Evolutionary conservation across 352 stramenopile species (phyloP), one percentile per base, ranked within the genome.

Genomic region (Globisporangium takayamanum): DNA sequence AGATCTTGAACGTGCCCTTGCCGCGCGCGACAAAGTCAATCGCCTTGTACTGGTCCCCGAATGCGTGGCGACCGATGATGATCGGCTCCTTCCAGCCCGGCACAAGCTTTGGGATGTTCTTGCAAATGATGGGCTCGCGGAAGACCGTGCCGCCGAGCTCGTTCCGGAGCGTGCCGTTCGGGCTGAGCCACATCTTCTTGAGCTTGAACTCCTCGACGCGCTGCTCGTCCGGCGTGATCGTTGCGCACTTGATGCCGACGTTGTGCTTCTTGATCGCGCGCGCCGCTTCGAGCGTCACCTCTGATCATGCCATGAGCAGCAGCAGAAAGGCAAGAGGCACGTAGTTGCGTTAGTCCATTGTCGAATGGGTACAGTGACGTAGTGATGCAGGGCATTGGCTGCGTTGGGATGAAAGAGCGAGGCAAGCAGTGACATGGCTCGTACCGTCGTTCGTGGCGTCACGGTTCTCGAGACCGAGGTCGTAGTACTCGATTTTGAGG

Each of bases 161-260:
- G 64, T 94, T 94, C 51, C 87, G 87, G 45, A 96, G 69, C 50
- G 87, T 96, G 57, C 87, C 85, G 67, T 96, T 95, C 33, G 85
- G 85, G 52, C 70, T 84, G 25, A 78, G 69, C 80, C 81, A 92
- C 81, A 92, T 92, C 64, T 92, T 83, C 77, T 92, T 90, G 55
- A 92, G 76, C 15, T 75, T 72, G 64, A 92, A 92, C 63, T 96
- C 87, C 30, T 80, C 68, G 26, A 95, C 80, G 39, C 87, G 83
- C 58, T 76, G 69, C 65, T 95, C 87, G 57, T 96, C 87, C 3
- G 87, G 87, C 44, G 87, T 96, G 72, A 95, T 96, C 50, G 87
- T 96, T 51, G 85, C 87, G 66, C 84, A 96, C 60, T 96, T 96
- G 72, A 95, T 94, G 56, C 84, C 87, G 46, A 92, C 82, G 59